Percentiles rank a stretch among this genome's conserved stretches.
These are phyloP conservation scores for Pleomassaria siparia DNA, from an alignment of 2,329 filamentous ascomycete genomes.

Conservation along the genomic window DNA sequence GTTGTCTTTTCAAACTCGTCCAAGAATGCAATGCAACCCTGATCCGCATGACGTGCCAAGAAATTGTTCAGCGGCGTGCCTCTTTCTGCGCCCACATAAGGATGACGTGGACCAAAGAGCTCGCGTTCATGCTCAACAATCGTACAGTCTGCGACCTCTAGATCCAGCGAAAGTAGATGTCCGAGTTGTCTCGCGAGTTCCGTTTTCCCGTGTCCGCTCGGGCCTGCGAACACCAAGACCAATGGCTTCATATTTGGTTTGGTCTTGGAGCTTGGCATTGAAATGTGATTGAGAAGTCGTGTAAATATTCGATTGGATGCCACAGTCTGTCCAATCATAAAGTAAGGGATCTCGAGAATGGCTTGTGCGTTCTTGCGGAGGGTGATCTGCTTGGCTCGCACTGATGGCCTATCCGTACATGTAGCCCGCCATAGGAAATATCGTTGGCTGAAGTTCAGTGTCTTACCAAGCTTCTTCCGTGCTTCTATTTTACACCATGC, in stretches of 20 bases:
- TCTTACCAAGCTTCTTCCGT: background rate
- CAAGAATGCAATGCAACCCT: conserved; percentile 51
- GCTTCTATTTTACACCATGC: background rate
- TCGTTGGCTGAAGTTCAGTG: conserved; percentile 1
- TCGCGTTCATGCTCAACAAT: conserved; percentile 48
- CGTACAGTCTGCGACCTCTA: conserved; percentile 7
- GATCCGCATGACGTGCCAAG: conserved; percentile 40
- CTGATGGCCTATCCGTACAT: background rate
- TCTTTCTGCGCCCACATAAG: conserved; percentile 37
- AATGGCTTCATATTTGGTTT: conserved; percentile 10
- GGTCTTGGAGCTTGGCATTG: conserved; percentile 26
- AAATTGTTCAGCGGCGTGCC: conserved; percentile 54
- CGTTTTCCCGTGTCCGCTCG: conserved; percentile 15
- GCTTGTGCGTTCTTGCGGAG: background rate
- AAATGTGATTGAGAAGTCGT: conserved; percentile 28
- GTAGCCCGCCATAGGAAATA: background rate
- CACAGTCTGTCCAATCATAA: conserved; percentile 39
- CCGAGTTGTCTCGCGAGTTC: conserved; percentile 13
- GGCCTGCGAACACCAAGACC: conserved; percentile 14
- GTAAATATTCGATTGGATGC: conserved; percentile 29
- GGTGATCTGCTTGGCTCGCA: background rate
- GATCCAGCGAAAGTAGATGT: conserved; percentile 8
- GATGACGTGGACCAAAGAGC: conserved; percentile 47
- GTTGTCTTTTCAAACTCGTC: conserved; percentile 56
- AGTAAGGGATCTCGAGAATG: conserved; percentile 39